phyloP scores from a whole-genome alignment of 768 basidiomycete genomes.

The Pleurotus tuoliensis region DNA sequence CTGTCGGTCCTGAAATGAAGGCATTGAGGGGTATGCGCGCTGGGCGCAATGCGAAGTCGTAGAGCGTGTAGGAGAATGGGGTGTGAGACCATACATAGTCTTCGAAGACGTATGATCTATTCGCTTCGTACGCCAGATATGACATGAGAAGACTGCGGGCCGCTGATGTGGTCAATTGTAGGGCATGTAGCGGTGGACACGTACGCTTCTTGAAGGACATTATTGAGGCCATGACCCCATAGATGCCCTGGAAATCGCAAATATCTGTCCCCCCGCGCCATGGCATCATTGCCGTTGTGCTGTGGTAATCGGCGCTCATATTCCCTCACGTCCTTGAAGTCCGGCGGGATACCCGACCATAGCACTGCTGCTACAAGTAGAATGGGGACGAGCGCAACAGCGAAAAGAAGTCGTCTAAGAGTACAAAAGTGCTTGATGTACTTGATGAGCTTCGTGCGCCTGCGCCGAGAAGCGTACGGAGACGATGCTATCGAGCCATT shows the following conservation, averaged over 20 bases:
- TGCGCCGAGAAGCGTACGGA: neutral
- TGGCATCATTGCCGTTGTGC: constrained; percentile 22
- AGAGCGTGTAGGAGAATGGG: constrained; percentile 50
- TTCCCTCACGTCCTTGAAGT: constrained; percentile 28
- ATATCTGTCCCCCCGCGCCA: constrained; percentile 23
- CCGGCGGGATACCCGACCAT: constrained; percentile 35
- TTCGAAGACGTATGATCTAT: constrained; percentile 58
- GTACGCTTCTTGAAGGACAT: constrained; percentile 58
- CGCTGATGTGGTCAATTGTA: neutral
- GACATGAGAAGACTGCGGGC: constrained; percentile 42
- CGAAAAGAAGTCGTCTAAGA: constrained; percentile 23
- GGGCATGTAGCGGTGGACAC: constrained; percentile 19
- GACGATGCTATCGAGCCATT: neutral
- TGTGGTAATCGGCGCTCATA: constrained; percentile 36
- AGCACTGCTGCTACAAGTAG: constrained; percentile 26
- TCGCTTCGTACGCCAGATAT: constrained; percentile 45
- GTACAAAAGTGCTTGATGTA: constrained; percentile 17
- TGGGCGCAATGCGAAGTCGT: constrained; percentile 50
- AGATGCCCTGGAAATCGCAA: constrained; percentile 51
- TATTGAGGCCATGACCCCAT: constrained; percentile 62
- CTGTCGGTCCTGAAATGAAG: constrained; percentile 52
- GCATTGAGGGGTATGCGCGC: constrained; percentile 54
- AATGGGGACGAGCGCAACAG: constrained; percentile 15
- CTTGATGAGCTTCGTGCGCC: neutral
- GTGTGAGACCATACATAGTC: constrained; percentile 59